phyloP scores from a whole-genome alignment of 495 filamentous ascomycete genomes.

The Mycothermus thermophilus region DNA sequence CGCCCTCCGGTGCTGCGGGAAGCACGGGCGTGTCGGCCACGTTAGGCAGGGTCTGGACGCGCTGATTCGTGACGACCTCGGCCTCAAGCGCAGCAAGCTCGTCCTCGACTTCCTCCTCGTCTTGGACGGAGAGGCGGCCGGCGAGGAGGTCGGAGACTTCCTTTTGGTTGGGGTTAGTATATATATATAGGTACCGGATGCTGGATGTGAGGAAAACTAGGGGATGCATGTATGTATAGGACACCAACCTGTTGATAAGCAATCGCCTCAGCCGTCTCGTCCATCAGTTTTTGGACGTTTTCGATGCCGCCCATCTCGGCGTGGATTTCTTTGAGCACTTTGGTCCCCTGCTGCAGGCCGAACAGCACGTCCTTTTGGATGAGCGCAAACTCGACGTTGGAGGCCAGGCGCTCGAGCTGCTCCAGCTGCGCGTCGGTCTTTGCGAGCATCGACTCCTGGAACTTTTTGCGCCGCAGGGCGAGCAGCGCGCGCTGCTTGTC shows the following conservation, averaged over 20 bases:
- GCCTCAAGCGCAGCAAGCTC: slow-evolving; percentile 70
- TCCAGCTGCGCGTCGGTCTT: slow-evolving; percentile 88
- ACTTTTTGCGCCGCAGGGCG: slow-evolving; percentile 88
- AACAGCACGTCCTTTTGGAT: slow-evolving; percentile 93
- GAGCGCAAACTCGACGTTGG: slow-evolving; percentile 79
- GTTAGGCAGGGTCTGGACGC: slow-evolving; percentile 36
- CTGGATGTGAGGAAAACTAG: too few species aligned
- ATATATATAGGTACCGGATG: too few species aligned
- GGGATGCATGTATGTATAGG: too few species aligned
- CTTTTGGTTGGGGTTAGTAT: too few species aligned
- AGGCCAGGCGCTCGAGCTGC: slow-evolving; percentile 70
- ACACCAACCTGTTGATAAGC: slow-evolving; percentile 67
- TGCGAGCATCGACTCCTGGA: slow-evolving; percentile 77
- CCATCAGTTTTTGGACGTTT: slow-evolving; percentile 84
- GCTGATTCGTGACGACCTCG: slow-evolving; percentile 32
- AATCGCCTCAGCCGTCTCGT: slow-evolving; percentile 73
- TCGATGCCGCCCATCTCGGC: slow-evolving; percentile 93
- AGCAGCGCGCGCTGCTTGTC: slow-evolving; percentile 74
- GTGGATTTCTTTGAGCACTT: slow-evolving; percentile 78
- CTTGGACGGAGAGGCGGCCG: slow-evolving; percentile 72
- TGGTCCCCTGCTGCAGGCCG: slow-evolving; percentile 83
- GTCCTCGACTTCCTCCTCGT: slow-evolving; percentile 96
- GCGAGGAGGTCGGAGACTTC: slow-evolving; percentile 85
- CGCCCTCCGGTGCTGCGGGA: slow-evolving; percentile 14
- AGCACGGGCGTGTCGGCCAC: slow-evolving; percentile 39